Evolutionary conservation across 2,329 filamentous ascomycete species (phyloP), one percentile per base, ranked within the genome.

Genomic region (Davidsoniella neocaledoniae): DNA sequence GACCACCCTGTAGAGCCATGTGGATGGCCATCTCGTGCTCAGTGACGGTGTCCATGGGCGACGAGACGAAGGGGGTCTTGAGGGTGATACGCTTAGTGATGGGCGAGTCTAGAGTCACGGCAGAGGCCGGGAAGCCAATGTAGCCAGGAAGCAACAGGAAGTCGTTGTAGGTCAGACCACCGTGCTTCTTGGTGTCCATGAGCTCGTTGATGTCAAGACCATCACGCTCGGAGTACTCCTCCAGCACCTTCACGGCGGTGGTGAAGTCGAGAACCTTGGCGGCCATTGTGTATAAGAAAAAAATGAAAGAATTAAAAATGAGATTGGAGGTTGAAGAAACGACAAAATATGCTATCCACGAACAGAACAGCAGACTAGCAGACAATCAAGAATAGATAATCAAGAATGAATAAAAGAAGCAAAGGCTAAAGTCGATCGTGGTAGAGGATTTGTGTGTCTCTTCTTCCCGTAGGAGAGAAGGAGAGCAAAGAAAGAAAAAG

Each of bases 1-100:
- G 73, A 61, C 86, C 86, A 59, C 86, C 86, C 62, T 91, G 82
- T 29, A 91, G 75, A 48, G 86, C 86, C 76, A 93, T 94, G 70
- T 95, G 86, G 60, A 98, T 96, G 56, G 91, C 93, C 93, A 98
- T 98, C 66, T 94, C 90, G 70, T 94, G 85, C 72, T 98, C 91
- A 41, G 93, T 98, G 64, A 98, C 91, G 8, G 91, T 98, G 71
- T 98, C 91, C 91, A 98, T 98, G 61, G 93, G 91, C 38, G 91
- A 96, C 43, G 91, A 98, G 57, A 96, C 78, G 62, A 98, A 88
- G 54, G 91, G 91, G 5, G 88, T 93, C 77, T 95, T 98, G 64
- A 98, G 75, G 36, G 85, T 80, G 67, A 98, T 94, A 61, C 86
- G 81, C 77, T 93, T 94, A 58, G 91, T 98, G 60, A 98, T 76